These are phyloP conservation scores for Alternaria conjuncta DNA, from an alignment of 2,329 filamentous ascomycete species.

Conservation along the genomic window DNA sequence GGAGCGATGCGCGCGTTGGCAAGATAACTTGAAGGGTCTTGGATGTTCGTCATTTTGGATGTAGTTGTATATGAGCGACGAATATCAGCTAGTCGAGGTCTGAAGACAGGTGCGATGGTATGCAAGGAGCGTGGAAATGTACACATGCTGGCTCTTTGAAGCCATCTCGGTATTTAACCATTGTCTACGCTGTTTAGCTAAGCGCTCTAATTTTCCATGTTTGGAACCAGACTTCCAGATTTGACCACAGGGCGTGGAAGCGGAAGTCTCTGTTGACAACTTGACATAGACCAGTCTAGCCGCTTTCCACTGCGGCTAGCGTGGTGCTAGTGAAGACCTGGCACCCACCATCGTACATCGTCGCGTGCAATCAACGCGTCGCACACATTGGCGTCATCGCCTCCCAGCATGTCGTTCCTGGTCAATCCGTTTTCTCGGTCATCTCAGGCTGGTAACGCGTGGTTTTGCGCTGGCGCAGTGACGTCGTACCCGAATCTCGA, in stretches of 20 bases:
- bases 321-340: neutral
- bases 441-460: constrained; percentile 27
- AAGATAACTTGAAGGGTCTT: constrained; percentile 1
- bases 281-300: constrained; percentile 1
- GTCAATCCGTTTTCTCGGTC: constrained; percentile 29
- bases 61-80: neutral
- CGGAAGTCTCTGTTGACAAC: constrained; percentile 3
- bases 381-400: neutral
- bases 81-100: neutral
- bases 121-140: neutral
- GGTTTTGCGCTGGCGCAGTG: constrained; percentile 31
- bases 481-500: constrained; percentile 29
- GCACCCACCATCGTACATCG: neutral
- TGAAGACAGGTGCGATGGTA: neutral
- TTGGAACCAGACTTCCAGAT: neutral
- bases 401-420: constrained; percentile 22
- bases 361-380: neutral
- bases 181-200: neutral
- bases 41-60: neutral
- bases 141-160: neutral
- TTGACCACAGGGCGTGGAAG: constrained; percentile 9
- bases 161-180: neutral
- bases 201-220: neutral
- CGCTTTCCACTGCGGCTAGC: neutral
- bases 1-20: constrained; percentile 13